Evolutionary conservation across 2,329 filamentous ascomycete genomes (phyloP).

Genomic region (Sporothrix brunneoviolacea): DNA sequence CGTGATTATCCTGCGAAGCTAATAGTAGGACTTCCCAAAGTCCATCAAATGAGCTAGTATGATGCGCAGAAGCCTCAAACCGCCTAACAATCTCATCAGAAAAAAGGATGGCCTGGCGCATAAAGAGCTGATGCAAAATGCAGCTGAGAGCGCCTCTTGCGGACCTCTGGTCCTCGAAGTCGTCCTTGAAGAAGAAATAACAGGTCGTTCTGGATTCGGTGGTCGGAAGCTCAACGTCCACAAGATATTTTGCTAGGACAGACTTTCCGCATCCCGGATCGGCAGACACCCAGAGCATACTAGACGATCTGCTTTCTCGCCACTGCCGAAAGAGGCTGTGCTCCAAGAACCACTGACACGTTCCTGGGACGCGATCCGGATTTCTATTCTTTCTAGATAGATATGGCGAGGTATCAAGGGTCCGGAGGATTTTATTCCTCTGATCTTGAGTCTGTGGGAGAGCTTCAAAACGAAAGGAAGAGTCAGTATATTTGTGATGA

Average conservation of each 20-base stretch:
- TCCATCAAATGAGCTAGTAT: neutral
- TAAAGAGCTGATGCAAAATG: conserved; percentile 13
- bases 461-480: too few relatives aligned
- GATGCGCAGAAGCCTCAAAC: too few relatives aligned
- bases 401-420: neutral
- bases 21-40: neutral
- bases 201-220: neutral
- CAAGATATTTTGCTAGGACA: conserved; percentile 2
- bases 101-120: neutral
- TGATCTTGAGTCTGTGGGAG: too few relatives aligned
- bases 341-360: conserved; percentile 10
- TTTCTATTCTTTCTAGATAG: neutral
- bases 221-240: neutral
- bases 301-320: neutral
- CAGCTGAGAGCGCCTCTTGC: neutral
- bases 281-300: conserved; percentile 12
- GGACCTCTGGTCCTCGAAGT: conserved; percentile 5
- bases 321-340: neutral
- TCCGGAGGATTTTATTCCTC: neutral
- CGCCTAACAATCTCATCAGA: neutral
- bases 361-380: neutral
- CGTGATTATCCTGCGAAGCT: neutral
- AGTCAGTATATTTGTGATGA: too few relatives aligned
- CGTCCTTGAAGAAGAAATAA: conserved; percentile 16
- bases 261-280: conserved; percentile 11